Percentiles rank a stretch among this genome's conserved stretches.
Evolutionary conservation across 495 filamentous ascomycete species (phyloP).

Genomic region (Pyrenula massariospora): DNA sequence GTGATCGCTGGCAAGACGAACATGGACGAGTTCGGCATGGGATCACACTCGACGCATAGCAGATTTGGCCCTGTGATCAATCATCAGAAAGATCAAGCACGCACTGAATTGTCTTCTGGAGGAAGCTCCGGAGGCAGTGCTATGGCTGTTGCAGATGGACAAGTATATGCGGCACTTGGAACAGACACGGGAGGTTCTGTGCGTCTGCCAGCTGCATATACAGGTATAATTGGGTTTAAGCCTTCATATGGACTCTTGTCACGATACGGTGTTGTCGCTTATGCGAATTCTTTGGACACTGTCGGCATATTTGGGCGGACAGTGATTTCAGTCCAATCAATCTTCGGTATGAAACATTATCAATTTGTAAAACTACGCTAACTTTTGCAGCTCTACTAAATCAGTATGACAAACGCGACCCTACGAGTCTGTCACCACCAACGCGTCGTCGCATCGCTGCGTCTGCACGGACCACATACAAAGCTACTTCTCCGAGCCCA

Average conservation of each 20-base stretch:
- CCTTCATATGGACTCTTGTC: conserved; percentile 80
- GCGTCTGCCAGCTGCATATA: conserved; percentile 83
- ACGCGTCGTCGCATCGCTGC: conserved; percentile 35
- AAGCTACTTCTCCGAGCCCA: too few relatives aligned
- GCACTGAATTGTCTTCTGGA: conserved; percentile 52
- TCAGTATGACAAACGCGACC: conserved; percentile 59
- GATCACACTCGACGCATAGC: conserved; percentile 74
- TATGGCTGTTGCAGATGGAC: conserved; percentile 60
- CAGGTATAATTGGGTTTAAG: conserved; percentile 80
- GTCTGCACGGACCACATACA: too few relatives aligned
- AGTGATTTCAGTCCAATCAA: conserved; percentile 30
- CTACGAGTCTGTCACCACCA: conserved; percentile 50
- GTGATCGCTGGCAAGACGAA: conserved; percentile 71
- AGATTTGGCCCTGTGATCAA: conserved; percentile 55
- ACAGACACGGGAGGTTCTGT: conserved; percentile 95
- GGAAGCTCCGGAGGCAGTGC: conserved; percentile 94
- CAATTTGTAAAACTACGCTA: too few relatives aligned
- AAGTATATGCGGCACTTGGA: conserved; percentile 70
- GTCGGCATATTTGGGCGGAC: conserved; percentile 64
- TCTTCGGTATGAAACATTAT: conserved; percentile 40
- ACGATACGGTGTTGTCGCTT: conserved; percentile 83
- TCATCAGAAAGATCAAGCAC: conserved; percentile 10
- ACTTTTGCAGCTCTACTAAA: conserved; percentile 43
- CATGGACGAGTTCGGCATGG: conserved; percentile 98
- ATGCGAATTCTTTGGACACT: conserved; percentile 92